Evolutionary conservation across 2,329 filamentous ascomycete genomes (phyloP), one percentile per base, ranked within the genome.

Genomic region (Hypoxylon sp.): DNA sequence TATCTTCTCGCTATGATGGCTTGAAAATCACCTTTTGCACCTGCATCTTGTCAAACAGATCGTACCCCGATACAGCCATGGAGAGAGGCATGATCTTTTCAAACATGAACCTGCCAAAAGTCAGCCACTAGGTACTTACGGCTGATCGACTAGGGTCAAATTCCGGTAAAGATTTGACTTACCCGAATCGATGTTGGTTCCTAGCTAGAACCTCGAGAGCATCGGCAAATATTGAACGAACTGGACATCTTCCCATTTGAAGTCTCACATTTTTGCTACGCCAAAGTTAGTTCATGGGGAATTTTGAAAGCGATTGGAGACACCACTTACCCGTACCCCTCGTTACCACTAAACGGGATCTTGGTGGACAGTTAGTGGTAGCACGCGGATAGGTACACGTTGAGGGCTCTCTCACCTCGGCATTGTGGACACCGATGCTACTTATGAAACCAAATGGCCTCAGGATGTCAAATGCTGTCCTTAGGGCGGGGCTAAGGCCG

Each of bases 211-310:
- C 80, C 29, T 86, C 83, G 50, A 94, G 81, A 9, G 92, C 89
- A 65, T 91, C 84, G 11, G 86, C 81, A 73, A 93, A 92, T 63
- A 93, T 87, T 37, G 88, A 90, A 60, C 91, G 85, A 13, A 94
- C 92, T 2, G 92, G 92, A 76, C 91, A 94, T 61, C 92, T 85
- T 4, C 92, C 92, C 90, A 94, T 93, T 78, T 92, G 90, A 33
- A 94, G 73, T 48, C 86, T 88, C 66, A 94, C 73, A 70, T 94
- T 94, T 80, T 94, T 94, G 53, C 87, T 87, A 73, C 73, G 66
- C 67, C 44, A 31, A 73, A 51, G 51, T 76, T 76, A 77, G 74
- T 77, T 72, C 59, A 72, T 22, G 13, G 3, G 17, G n/a, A 48
- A 24, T 48, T 2, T 24, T 33, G 42, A 44, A n/a, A 33, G 14